Evolutionary conservation across 1,139 yeast genomes (phyloP).

Genomic region (Entelexis paramagnoliae): DNA sequence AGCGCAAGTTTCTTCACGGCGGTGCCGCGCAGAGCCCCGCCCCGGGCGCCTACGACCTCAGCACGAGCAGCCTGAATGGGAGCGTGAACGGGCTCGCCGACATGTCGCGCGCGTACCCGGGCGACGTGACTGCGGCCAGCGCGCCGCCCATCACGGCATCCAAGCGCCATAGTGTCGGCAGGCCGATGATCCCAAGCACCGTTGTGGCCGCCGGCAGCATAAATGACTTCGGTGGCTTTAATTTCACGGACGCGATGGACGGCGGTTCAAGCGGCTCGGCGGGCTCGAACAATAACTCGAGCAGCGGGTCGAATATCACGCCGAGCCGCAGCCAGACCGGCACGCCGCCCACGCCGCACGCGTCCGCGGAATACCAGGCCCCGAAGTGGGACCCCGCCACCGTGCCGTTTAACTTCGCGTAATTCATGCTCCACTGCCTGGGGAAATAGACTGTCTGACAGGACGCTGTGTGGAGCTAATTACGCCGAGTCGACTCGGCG

Average conservation of each 20-base stretch:
- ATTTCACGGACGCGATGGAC: constrained; percentile 11
- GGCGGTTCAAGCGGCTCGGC: constrained; percentile 10
- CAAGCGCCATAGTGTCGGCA: background rate
- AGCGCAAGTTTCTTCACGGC: constrained; percentile 22
- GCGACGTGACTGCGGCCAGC: constrained; percentile 5
- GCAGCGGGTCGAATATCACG: constrained; percentile 17
- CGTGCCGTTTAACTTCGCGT: constrained; percentile 11
- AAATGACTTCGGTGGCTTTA: constrained; percentile 15
- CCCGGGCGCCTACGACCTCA: background rate
- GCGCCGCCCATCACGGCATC: background rate
- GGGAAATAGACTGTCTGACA: background rate
- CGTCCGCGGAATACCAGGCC: constrained; percentile 6
- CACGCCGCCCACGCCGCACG: constrained; percentile 25
- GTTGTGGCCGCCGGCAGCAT: constrained; percentile 1
- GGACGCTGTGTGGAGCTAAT: background rate
- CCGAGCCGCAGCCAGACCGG: constrained; percentile 22
- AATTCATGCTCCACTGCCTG: background rate
- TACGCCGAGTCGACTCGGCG: background rate
- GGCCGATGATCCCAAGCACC: constrained; percentile 5
- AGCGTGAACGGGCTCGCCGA: constrained; percentile 4
- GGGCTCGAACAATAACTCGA: constrained; percentile 14
- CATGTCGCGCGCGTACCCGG: constrained; percentile 5
- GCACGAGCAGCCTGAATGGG: background rate
- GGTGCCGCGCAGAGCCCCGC: constrained; percentile 1
- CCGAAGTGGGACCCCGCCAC: constrained; percentile 12